Percentiles rank a stretch among this genome's conserved stretches.
Conservation (phyloP, 176 grass and related monocot genomes). For the Oryza australiensis region DNA sequence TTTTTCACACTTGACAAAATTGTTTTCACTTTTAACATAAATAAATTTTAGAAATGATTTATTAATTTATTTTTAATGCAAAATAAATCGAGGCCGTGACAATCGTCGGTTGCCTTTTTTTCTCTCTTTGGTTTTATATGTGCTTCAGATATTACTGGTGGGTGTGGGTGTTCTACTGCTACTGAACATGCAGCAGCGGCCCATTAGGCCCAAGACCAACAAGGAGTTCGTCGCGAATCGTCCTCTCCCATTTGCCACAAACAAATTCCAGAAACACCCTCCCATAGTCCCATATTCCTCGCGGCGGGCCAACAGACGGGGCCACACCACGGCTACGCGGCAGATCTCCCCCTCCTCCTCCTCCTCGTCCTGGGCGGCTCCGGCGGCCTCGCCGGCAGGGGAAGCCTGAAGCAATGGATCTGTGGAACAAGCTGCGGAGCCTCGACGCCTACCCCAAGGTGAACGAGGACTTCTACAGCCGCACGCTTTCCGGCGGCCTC, state of each 20-base stretch:
- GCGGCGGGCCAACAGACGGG: constrained; percentile 10
- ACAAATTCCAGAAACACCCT: constrained; percentile 50
- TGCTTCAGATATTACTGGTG: too few species aligned
- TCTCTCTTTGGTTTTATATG: too few species aligned
- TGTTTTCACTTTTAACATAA: too few species aligned
- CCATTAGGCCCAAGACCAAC: constrained; percentile 19
- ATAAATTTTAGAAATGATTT: too few species aligned
- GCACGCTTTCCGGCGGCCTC: constrained; percentile 89
- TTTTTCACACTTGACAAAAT: too few species aligned
- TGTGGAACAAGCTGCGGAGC: constrained; percentile 78
- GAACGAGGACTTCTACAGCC: constrained; percentile 99
- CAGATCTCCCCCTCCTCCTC: constrained; percentile 49
- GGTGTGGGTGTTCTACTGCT: too few species aligned
- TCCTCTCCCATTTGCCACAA: neutral
- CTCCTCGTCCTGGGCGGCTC: constrained; percentile 29
- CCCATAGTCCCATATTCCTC: constrained; percentile 21
- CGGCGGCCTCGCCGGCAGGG: constrained; percentile 25
- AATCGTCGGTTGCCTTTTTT: too few species aligned
- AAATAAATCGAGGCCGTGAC: too few species aligned
- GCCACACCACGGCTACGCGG: constrained; percentile 19
- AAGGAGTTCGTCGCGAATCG: constrained; percentile 20
- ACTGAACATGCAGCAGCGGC: neutral
- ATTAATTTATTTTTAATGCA: too few species aligned
- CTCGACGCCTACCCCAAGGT: constrained; percentile 99
- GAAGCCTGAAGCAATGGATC: constrained; percentile 61